Evolutionary conservation across 148 eudicot species (phyloP).

Genomic region (Polygonum aviculare): DNA sequence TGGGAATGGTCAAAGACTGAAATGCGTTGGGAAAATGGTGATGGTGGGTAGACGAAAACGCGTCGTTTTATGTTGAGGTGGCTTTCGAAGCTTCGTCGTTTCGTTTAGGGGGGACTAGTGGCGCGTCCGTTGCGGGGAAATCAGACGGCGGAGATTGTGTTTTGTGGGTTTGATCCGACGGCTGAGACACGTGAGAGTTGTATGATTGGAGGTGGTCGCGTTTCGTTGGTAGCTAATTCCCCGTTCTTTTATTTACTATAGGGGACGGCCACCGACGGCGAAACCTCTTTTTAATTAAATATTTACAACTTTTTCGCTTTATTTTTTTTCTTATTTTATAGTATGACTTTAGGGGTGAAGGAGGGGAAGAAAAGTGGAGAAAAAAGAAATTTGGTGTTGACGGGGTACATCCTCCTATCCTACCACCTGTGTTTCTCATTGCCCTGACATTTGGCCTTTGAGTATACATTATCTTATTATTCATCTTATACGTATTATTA

Average conservation of each 20-base stretch:
- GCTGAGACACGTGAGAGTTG: background rate
- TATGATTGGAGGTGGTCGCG: background rate
- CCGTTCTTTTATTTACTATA: background rate
- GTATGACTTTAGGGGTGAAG: background rate
- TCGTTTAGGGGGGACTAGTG: background rate
- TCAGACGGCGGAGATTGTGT: background rate
- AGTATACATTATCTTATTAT: too few relatives aligned
- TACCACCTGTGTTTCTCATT: background rate
- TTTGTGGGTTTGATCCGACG: background rate
- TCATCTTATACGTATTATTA: too few relatives aligned
- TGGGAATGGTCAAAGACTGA: too few relatives aligned
- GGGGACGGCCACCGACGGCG: slow-evolving; percentile 11
- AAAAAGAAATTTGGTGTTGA: background rate
- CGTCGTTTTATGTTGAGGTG: background rate
- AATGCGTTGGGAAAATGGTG: too few relatives aligned
- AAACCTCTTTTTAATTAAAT: background rate
- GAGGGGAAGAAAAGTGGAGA: background rate
- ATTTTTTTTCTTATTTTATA: background rate
- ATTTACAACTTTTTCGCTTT: too few relatives aligned
- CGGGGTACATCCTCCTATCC: background rate
- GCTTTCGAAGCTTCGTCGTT: background rate
- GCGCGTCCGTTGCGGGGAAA: background rate
- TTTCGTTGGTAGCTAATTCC: background rate
- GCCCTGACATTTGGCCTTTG: background rate
- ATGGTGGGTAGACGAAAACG: background rate